These are phyloP conservation scores for Ogataea pilisensis DNA, from an alignment of 805 yeast species.

Conservation along the genomic window DNA sequence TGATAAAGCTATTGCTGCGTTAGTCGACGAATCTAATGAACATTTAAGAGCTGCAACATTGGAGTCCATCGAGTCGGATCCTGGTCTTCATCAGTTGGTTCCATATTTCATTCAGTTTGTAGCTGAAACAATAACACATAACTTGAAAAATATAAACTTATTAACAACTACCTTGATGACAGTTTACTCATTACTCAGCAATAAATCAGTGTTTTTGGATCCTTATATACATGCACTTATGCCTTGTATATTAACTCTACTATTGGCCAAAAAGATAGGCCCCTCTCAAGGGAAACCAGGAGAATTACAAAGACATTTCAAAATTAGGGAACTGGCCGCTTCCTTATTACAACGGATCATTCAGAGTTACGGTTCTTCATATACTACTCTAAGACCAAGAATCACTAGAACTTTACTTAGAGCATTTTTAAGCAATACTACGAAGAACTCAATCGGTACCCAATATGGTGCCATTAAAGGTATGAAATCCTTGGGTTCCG, in stretches of 20 bases:
- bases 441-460: constrained; percentile 80
- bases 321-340: constrained; percentile 85
- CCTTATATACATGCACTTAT: constrained; percentile 95
- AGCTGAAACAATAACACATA: constrained; percentile 91
- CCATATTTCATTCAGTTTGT: constrained; percentile 96
- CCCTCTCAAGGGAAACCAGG: constrained; percentile 19
- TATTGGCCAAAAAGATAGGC: constrained; percentile 88
- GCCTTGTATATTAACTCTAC: constrained; percentile 91
- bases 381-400: constrained; percentile 86
- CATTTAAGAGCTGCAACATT: constrained; percentile 74
- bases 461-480: constrained; percentile 91
- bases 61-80: constrained; percentile 80
- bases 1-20: constrained; percentile 81
- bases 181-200: constrained; percentile 76
- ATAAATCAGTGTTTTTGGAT: constrained; percentile 81
- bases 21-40: constrained; percentile 55
- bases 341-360: constrained; percentile 77
- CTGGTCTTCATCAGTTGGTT: constrained; percentile 93
- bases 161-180: constrained; percentile 85
- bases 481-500: constrained; percentile 76
- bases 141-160: constrained; percentile 64
- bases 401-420: constrained; percentile 89
- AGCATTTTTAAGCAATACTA: constrained; percentile 70
- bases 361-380: constrained; percentile 73
- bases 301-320: constrained; percentile 36